Evolutionary conservation across 1,139 yeast genomes (phyloP), one percentile per base, ranked within the genome.

Genomic region (Wickerhamomyces sp.): DNA sequence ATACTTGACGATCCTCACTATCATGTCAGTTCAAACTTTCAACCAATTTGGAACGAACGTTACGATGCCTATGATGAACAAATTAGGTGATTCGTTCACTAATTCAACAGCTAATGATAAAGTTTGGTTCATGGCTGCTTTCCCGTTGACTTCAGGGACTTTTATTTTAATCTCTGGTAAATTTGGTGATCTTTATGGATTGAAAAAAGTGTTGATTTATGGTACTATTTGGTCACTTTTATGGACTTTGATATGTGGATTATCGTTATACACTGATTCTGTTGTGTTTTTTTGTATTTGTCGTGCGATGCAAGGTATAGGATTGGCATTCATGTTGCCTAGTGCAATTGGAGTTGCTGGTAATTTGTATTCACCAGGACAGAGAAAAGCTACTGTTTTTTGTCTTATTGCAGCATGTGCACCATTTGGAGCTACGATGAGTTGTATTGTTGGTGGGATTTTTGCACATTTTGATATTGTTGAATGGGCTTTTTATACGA

Each of bases 51-150:
- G 61, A 6, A 41, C 56, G 0, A 49, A 54, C 2, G 62, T 58
- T 36, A 48, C 58, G 1, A 40, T 59, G 19, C 55, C 63, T 1
- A 46, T 58, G 35, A 59, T 61, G 58, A 58, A 59, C 31, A 42
- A 45, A 3, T 33, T 61, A 1, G 52, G 48, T 0, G 41, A 44
- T 2, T 49, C 55, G 3, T 54, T 61, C 28, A 32, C 45, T 1
- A 46, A 60, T 13, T 37, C 47, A 1, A 37, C 49, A 2, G 37
- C 36, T 2, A 42, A 40, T 13, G 56, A 55, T 26, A 52, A 67
- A 40, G 66, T 71, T 3, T 75, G 81, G 81, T 67, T 72, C 35
- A 66, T 72, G 72, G 77, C 78, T 4, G 68, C 78, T 0, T 73
- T 69, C 46, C 75, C 80, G 1, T 53, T 74, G 33, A 71, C 76